These are phyloP conservation scores for Scorias spongiosa DNA, from an alignment of 2,329 filamentous ascomycete species.

Conservation along the genomic window DNA sequence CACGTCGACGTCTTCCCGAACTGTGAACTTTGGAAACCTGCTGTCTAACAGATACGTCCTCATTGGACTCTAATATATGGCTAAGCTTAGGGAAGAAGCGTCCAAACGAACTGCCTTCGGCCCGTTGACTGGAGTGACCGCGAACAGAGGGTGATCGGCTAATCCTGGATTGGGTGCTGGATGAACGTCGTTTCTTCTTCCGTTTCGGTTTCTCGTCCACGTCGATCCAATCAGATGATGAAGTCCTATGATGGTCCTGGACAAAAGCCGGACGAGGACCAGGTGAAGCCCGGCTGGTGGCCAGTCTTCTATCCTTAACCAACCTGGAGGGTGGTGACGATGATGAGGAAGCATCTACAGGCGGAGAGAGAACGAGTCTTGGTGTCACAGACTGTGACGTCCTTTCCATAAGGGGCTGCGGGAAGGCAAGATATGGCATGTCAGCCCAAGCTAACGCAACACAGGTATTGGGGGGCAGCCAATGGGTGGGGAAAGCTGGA, in stretches of 20 bases:
- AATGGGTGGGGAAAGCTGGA: neutral
- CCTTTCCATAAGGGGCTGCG: neutral
- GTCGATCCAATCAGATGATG: conserved; percentile 16
- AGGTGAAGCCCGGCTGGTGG: neutral
- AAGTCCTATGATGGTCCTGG: conserved; percentile 6
- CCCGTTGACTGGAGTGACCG: neutral
- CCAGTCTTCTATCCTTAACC: neutral
- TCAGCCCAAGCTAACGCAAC: conserved; percentile 8
- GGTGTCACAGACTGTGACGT: conserved; percentile 8
- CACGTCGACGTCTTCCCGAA: conserved; percentile 6
- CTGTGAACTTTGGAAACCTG: conserved; percentile 10
- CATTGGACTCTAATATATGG: conserved; percentile 26
- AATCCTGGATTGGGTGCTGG: neutral
- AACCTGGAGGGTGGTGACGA: conserved; percentile 1
- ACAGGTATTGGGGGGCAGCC: neutral
- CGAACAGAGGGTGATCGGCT: neutral
- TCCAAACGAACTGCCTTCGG: conserved; percentile 7
- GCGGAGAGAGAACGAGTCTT: conserved; percentile 10
- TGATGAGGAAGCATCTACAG: conserved; percentile 7
- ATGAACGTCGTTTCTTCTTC: neutral
- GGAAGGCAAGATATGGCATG: conserved; percentile 6
- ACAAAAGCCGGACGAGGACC: conserved; percentile 2
- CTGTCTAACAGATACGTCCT: conserved; percentile 9
- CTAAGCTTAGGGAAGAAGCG: conserved; percentile 25
- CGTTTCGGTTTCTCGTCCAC: conserved; percentile 9